Percentiles rank a stretch among this genome's conserved stretches.
Evolutionary conservation across 495 filamentous ascomycete species (phyloP).

Genomic region (Aspergillus sclerotiicarbonarius): DNA sequence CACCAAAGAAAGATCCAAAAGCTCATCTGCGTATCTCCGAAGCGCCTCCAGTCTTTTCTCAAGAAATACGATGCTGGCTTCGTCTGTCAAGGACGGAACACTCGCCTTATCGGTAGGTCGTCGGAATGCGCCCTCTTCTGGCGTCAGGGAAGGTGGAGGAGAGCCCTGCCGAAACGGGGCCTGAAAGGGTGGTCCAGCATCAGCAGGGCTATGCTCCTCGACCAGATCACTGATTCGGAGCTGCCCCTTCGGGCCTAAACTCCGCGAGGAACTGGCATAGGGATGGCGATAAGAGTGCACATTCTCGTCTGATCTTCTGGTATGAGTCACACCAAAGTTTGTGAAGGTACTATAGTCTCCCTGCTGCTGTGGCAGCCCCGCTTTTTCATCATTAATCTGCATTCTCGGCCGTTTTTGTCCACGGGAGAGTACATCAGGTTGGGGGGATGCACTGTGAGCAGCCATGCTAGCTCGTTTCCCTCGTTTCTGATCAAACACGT

Average conservation of each 20-base stretch:
- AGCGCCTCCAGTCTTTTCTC: constrained; percentile 13
- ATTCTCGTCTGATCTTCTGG: background rate
- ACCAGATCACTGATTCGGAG: constrained; percentile 20
- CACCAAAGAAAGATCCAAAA: constrained; percentile 18
- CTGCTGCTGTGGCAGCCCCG: background rate
- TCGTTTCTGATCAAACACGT: constrained; percentile 25
- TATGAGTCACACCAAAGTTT: background rate
- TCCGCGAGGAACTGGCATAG: background rate
- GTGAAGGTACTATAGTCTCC: background rate
- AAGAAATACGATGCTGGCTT: constrained; percentile 14
- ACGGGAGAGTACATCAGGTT: background rate
- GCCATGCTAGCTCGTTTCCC: constrained; percentile 16
- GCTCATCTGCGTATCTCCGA: constrained; percentile 15
- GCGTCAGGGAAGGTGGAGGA: background rate
- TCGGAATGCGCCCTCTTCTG: background rate
- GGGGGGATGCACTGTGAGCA: constrained; percentile 4
- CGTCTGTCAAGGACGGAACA: background rate
- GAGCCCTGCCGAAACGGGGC: background rate
- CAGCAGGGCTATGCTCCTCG: constrained; percentile 5
- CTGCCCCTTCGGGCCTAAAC: constrained; percentile 8
- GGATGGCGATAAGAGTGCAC: background rate
- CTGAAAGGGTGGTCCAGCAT: background rate
- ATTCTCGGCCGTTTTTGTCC: constrained; percentile 12
- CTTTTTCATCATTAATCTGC: background rate
- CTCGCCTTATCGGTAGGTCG: background rate